Percentiles rank a stretch among this genome's conserved stretches.
Conservation (phyloP, 768 basidiomycete species). For the Lyophyllum decastes region DNA sequence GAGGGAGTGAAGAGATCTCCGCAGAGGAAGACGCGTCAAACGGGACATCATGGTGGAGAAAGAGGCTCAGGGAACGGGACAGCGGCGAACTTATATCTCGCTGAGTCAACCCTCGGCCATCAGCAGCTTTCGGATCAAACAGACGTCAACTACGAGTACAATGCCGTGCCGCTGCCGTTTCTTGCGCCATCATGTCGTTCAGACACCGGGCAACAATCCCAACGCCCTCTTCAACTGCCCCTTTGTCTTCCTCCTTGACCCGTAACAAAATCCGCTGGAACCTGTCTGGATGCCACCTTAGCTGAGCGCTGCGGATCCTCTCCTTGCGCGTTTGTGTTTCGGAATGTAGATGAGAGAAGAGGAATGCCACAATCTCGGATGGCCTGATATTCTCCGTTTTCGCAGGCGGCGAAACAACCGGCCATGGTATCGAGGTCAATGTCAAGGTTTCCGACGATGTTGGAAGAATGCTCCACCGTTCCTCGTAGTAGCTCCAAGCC, state of each 20-base stretch:
- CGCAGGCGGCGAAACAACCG: slow-evolving; percentile 44
- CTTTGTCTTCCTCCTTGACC: slow-evolving; percentile 54
- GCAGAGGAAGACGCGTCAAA: slow-evolving; percentile 52
- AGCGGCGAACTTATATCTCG: slow-evolving; percentile 12
- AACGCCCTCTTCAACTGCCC: slow-evolving; percentile 58
- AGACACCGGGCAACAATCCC: slow-evolving; percentile 67
- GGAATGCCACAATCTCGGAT: slow-evolving; percentile 56
- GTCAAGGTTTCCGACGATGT: slow-evolving; percentile 46
- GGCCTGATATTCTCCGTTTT: slow-evolving; percentile 51
- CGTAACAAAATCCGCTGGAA: slow-evolving; percentile 59
- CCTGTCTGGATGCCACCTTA: slow-evolving; percentile 83
- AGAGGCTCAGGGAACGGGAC: background rate
- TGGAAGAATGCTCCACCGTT: slow-evolving; percentile 57
- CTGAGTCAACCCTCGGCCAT: slow-evolving; percentile 1
- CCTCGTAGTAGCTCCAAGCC: slow-evolving; percentile 68
- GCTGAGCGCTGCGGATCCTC: slow-evolving; percentile 63
- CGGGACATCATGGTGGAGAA: slow-evolving; percentile 51
- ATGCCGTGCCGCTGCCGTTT: slow-evolving; percentile 21
- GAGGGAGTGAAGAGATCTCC: slow-evolving; percentile 53
- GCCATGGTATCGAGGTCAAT: slow-evolving; percentile 77
- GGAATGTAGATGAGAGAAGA: slow-evolving; percentile 69
- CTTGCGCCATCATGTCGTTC: slow-evolving; percentile 60
- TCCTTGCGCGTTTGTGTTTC: slow-evolving; percentile 59
- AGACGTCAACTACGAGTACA: slow-evolving; percentile 3
- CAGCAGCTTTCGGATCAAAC: slow-evolving; percentile 11